Percentiles rank a stretch among this genome's conserved stretches.
These are phyloP conservation scores for Cucurbita pepo DNA, from an alignment of 306 rosid genomes.

Conservation along the genomic window DNA sequence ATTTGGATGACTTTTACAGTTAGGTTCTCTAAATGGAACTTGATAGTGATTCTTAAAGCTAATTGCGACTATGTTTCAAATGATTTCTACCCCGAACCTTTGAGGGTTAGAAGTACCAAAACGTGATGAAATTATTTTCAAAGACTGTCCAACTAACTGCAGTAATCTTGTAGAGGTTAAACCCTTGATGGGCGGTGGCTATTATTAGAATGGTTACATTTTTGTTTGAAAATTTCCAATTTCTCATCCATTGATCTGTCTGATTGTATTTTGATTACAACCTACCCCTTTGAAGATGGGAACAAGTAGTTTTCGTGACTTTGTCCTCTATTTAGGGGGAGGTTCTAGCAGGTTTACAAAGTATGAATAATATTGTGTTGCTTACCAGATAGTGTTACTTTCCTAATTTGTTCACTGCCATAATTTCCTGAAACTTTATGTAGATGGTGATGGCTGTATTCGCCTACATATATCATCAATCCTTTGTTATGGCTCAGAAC, in stretches of 20 bases:
- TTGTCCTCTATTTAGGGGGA: not conserved
- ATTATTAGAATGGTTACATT: not conserved
- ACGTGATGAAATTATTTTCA: not conserved
- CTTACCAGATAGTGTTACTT: not conserved
- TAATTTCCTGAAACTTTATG: constrained; percentile 9
- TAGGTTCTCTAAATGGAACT: not conserved
- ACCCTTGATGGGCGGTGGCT: not conserved
- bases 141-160: not conserved
- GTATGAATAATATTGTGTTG: not conserved
- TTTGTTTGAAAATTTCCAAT: not conserved
- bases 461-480: constrained; percentile 89
- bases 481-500: constrained; percentile 65
- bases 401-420: not conserved
- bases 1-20: not conserved
- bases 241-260: not conserved
- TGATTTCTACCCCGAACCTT: not conserved
- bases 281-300: not conserved
- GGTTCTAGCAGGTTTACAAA: not conserved
- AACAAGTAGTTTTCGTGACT: not conserved
- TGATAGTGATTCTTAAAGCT: not conserved
- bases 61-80: not conserved
- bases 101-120: not conserved
- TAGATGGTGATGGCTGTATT: constrained; percentile 99
- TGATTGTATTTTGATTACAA: not conserved
- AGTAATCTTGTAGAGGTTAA: not conserved